phyloP scores from a whole-genome alignment of 371 early-diverging fungal genomes.

The Lichtheimia ornata region DNA sequence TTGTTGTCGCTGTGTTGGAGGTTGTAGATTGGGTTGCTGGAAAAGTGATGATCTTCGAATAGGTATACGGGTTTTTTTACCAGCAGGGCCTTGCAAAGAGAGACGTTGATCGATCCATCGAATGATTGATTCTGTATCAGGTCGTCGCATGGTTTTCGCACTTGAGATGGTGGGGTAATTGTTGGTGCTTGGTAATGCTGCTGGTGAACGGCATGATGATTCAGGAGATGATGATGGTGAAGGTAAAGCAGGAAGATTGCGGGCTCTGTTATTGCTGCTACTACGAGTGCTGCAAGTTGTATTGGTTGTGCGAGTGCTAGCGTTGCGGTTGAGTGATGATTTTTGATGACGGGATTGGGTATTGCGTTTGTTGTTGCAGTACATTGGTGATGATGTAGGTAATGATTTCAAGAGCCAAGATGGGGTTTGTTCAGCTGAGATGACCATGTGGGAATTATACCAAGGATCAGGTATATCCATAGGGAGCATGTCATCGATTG shows the following conservation, averaged over 20 bases:
- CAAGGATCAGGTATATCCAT: slow-evolving; percentile 21
- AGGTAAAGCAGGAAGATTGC: background rate
- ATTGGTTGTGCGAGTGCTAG: too few species aligned
- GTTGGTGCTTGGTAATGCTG: slow-evolving; percentile 3
- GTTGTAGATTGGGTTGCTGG: background rate
- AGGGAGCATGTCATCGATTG: slow-evolving; percentile 15
- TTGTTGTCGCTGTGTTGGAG: background rate
- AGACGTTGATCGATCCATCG: slow-evolving; percentile 17
- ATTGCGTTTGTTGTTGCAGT: background rate
- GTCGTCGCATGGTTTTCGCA: slow-evolving; percentile 3
- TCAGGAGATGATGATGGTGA: background rate
- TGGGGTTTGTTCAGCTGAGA: slow-evolving; percentile 10
- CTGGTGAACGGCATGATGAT: background rate
- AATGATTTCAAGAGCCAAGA: slow-evolving; percentile 9
- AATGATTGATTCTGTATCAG: slow-evolving; percentile 16
- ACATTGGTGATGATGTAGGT: background rate
- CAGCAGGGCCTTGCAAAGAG: background rate
- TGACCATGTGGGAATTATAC: slow-evolving; percentile 11
- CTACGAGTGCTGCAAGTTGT: background rate
- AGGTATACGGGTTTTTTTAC: too few species aligned
- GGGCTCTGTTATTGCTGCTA: background rate
- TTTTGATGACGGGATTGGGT: too few species aligned
- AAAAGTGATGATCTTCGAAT: background rate
- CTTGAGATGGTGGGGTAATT: background rate
- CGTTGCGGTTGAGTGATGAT: too few species aligned